Evolutionary conservation across 768 basidiomycete genomes (phyloP).

Genomic region (Russula lepida): DNA sequence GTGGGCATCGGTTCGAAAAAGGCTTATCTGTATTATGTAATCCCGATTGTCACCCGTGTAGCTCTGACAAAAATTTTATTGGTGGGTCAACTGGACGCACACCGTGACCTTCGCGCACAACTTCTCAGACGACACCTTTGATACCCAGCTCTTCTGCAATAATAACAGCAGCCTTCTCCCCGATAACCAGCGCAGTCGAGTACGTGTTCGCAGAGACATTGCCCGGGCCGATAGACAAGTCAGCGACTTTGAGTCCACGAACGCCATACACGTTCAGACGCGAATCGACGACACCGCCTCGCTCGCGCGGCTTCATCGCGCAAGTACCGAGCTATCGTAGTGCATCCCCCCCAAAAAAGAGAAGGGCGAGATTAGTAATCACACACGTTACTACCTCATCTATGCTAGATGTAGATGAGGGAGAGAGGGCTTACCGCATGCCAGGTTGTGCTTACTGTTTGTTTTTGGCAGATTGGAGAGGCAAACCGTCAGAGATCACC

Average conservation of each 20-base stretch:
- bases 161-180: conserved; percentile 54
- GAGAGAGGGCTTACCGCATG: conserved; percentile 10
- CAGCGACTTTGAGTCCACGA: conserved; percentile 46
- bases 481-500: not conserved
- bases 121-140: conserved; percentile 29
- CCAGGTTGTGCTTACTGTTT: not conserved
- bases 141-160: conserved; percentile 47
- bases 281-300: conserved; percentile 54
- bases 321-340: conserved; percentile 52
- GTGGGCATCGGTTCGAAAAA: too few species aligned
- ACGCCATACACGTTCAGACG: conserved; percentile 58
- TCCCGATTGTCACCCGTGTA: too few species aligned
- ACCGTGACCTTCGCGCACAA: not conserved
- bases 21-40: too few species aligned
- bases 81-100: not conserved
- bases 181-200: conserved; percentile 38
- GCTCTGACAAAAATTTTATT: not conserved
- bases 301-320: conserved; percentile 53
- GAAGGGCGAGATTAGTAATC: not conserved
- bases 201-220: conserved; percentile 39
- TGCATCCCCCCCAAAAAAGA: not conserved
- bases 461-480: too few species aligned
- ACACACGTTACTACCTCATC: too few species aligned
- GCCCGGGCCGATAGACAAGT: conserved; percentile 34
- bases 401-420: too few species aligned